Percentiles rank a stretch among this genome's conserved stretches.
These are phyloP conservation scores for Pleurostoma richardsiae DNA, from an alignment of 2,329 filamentous ascomycete species.

Conservation along the genomic window DNA sequence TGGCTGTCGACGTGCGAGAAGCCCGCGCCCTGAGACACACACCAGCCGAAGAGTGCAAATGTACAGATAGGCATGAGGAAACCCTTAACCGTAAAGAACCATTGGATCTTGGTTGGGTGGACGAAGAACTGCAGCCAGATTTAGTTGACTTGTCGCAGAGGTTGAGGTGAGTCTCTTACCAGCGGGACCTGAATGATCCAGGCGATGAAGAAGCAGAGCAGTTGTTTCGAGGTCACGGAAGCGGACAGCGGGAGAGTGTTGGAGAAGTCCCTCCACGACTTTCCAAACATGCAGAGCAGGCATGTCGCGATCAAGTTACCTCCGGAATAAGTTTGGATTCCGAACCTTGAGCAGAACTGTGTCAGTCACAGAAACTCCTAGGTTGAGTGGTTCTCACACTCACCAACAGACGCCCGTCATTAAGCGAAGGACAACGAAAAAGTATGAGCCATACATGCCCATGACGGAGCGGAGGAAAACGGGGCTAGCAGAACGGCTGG, in stretches of 20 bases:
- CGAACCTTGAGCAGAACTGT: neutral
- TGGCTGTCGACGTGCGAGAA: slow-evolving; percentile 16
- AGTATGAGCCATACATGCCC: slow-evolving; percentile 36
- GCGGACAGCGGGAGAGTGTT: slow-evolving; percentile 24
- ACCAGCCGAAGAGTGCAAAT: slow-evolving; percentile 29
- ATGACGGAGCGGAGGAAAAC: slow-evolving; percentile 29
- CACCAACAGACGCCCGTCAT: slow-evolving; percentile 20
- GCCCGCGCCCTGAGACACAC: slow-evolving; percentile 19
- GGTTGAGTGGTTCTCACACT: too few relatives aligned
- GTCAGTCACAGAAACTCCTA: too few relatives aligned
- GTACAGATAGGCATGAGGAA: slow-evolving; percentile 26
- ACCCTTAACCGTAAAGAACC: slow-evolving; percentile 28
- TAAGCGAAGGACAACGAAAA: slow-evolving; percentile 28
- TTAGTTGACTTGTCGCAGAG: neutral
- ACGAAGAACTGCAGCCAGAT: slow-evolving; percentile 11
- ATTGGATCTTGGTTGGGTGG: slow-evolving; percentile 27
- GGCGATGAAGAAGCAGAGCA: slow-evolving; percentile 31
- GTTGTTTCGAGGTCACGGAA: slow-evolving; percentile 23
- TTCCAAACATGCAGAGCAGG: slow-evolving; percentile 26
- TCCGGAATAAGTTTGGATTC: slow-evolving; percentile 16
- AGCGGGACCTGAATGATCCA: slow-evolving; percentile 33
- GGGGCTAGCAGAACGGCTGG: slow-evolving; percentile 11
- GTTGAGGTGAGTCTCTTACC: slow-evolving; percentile 17
- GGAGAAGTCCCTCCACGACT: slow-evolving; percentile 20
- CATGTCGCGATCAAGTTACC: slow-evolving; percentile 14